Evolutionary conservation across 208 protist species (phyloP).

Genomic region (Crithidia expoeki): DNA sequence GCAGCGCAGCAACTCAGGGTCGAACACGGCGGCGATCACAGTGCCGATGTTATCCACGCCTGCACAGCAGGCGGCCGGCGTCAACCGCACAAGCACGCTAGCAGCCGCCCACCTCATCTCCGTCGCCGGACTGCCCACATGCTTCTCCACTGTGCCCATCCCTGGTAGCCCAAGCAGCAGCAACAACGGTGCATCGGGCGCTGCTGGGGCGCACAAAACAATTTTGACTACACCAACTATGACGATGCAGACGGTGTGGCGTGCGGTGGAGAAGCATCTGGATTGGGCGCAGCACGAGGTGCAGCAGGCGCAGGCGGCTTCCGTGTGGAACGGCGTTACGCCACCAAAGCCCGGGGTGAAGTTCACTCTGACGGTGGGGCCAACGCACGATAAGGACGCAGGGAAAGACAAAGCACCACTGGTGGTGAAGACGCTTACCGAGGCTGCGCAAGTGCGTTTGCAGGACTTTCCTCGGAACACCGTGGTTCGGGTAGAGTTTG

Average conservation of each 20-base stretch:
- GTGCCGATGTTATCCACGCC: constrained; percentile 12
- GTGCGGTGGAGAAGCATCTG: constrained; percentile 43
- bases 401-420: not conserved
- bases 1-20: not conserved
- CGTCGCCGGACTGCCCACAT: constrained; percentile 46
- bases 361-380: constrained; percentile 21
- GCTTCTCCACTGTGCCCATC: constrained; percentile 18
- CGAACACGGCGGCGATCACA: not conserved
- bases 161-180: constrained; percentile 20
- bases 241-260: constrained; percentile 59
- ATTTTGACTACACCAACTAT: constrained; percentile 55
- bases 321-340: constrained; percentile 20
- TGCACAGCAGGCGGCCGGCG: constrained; percentile 17
- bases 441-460: constrained; percentile 45
- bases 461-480: constrained; percentile 51
- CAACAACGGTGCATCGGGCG: not conserved
- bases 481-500: constrained; percentile 22
- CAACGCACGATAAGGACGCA: not conserved
- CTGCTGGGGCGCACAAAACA: constrained; percentile 17
- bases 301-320: constrained; percentile 23
- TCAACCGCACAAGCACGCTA: constrained; percentile 8
- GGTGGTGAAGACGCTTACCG: constrained; percentile 21
- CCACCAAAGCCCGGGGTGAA: constrained; percentile 21
- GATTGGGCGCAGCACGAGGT: constrained; percentile 35
- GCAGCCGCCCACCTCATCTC: constrained; percentile 41